Percentiles rank a stretch among this genome's conserved stretches.
These are phyloP conservation scores for Mycena kentingensis DNA, from an alignment of 768 basidiomycete genomes.

Conservation along the genomic window DNA sequence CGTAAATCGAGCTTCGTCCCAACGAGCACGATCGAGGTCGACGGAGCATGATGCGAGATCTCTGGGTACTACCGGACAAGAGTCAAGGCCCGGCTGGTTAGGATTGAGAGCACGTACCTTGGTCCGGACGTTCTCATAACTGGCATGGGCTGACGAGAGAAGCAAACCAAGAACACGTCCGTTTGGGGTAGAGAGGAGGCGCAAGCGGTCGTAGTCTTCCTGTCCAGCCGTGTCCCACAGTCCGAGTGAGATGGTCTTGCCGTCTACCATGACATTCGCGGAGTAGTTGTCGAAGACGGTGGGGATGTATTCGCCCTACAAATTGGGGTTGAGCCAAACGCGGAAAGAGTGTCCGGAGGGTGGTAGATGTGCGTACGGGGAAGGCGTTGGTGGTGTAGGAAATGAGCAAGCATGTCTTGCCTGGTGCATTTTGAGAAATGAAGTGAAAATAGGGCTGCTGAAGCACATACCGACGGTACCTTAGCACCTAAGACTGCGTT, in stretches of 20 bases:
- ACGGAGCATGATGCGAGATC: constrained; percentile 95
- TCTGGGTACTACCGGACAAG: constrained; percentile 86
- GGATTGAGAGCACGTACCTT: constrained; percentile 82
- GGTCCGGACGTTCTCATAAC: constrained; percentile 97
- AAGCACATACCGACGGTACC: too few species aligned
- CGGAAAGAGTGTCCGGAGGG: constrained; percentile 10
- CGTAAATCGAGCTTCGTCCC: constrained; percentile 98
- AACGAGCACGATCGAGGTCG: constrained; percentile 89
- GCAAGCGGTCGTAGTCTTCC: constrained; percentile 97
- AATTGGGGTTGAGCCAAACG: constrained; percentile 23
- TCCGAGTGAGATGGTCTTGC: constrained; percentile 96
- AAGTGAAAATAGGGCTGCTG: too few species aligned
- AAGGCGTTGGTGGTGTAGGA: constrained; percentile 99
- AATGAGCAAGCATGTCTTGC: constrained; percentile 98
- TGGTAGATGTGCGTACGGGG: constrained; percentile 59
- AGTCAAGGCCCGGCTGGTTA: constrained; percentile 8
- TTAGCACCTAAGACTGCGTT: too few species aligned
- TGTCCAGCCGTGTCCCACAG: constrained; percentile 99
- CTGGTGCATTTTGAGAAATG: too few species aligned
- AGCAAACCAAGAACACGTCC: constrained; percentile 98
- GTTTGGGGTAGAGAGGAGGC: constrained; percentile 99
- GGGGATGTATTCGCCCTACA: constrained; percentile 93
- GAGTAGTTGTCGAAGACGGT: constrained; percentile 99
- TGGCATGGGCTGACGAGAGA: constrained; percentile 97
- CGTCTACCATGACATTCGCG: constrained; percentile 98